Conservation (phyloP, 2,329 filamentous ascomycete genomes). For the Claviceps purpurea region DNA sequence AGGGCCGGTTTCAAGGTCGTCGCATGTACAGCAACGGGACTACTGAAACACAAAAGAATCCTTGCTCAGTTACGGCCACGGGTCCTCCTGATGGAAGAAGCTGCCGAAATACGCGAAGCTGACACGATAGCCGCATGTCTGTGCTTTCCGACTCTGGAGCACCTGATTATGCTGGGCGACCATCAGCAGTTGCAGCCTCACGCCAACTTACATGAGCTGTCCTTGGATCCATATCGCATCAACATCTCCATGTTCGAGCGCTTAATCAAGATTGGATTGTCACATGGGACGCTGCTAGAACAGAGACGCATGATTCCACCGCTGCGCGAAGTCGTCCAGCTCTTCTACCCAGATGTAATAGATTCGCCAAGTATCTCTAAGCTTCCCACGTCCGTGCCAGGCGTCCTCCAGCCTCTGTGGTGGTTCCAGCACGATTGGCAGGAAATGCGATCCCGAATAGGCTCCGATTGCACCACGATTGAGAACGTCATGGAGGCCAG, state of each 20-base stretch:
- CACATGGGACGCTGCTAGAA: conserved; percentile 48
- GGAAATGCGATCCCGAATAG: conserved; percentile 32
- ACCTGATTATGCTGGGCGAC: conserved; percentile 54
- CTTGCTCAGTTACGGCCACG: conserved; percentile 52
- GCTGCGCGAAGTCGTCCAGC: conserved; percentile 30
- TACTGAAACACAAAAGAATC: conserved; percentile 66
- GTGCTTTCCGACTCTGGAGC: conserved; percentile 32
- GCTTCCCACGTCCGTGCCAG: conserved; percentile 27
- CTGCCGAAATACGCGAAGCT: conserved; percentile 61
- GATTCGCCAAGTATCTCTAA: conserved; percentile 25
- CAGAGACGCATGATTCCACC: conserved; percentile 49
- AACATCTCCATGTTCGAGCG: conserved; percentile 71
- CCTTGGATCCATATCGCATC: conserved; percentile 47
- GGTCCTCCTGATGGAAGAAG: conserved; percentile 65
- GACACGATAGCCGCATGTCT: conserved; percentile 38
- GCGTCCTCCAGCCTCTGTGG: conserved; percentile 26
- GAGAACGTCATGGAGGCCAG: conserved; percentile 56
- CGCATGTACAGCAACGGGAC: conserved; percentile 61
- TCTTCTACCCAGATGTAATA: conserved; percentile 30
- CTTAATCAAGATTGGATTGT: conserved; percentile 51
- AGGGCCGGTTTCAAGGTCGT: conserved; percentile 35
- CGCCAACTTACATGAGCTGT: conserved; percentile 48
- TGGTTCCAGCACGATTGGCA: conserved; percentile 39
- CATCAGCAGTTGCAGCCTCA: conserved; percentile 66
- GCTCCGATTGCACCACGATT: conserved; percentile 49